A percentile compares a stretch with the other conserved stretches of the same genome.
These are phyloP conservation scores for Rhodamnia rubescens DNA, from an alignment of 345 rosid species.

Conservation along the genomic window DNA sequence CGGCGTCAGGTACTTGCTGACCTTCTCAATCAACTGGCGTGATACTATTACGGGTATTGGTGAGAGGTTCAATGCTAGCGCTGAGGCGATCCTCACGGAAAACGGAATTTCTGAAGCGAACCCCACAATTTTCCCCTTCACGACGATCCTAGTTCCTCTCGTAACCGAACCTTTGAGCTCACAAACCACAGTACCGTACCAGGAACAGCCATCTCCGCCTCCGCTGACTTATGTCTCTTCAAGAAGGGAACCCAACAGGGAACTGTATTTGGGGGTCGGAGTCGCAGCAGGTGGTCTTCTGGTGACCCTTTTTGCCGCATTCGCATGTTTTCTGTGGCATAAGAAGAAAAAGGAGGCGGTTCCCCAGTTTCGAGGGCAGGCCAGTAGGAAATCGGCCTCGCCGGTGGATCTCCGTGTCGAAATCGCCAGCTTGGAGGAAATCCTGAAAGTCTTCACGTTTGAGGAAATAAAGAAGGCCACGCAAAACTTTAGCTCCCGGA, in stretches of 20 bases:
- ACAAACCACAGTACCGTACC: slow-evolving; percentile 12
- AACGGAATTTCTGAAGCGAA: slow-evolving; percentile 19
- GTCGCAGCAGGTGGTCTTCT: slow-evolving; percentile 22
- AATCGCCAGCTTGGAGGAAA: slow-evolving; percentile 31
- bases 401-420: slow-evolving; percentile 18
- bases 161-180: slow-evolving; percentile 21
- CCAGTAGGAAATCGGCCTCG: neutral
- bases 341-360: slow-evolving; percentile 5
- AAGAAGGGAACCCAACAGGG: slow-evolving; percentile 7
- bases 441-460: slow-evolving; percentile 12
- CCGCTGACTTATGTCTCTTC: slow-evolving; percentile 7
- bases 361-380: neutral
- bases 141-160: slow-evolving; percentile 40
- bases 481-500: slow-evolving; percentile 18
- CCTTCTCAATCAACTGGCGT: slow-evolving; percentile 18
- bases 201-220: neutral
- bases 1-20: slow-evolving; percentile 28
- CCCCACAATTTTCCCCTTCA: slow-evolving; percentile 15
- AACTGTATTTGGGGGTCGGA: slow-evolving; percentile 8
- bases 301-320: slow-evolving; percentile 7
- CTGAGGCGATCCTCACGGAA: slow-evolving; percentile 13
- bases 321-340: slow-evolving; percentile 1
- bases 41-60: slow-evolving; percentile 17
- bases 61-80: slow-evolving; percentile 22
- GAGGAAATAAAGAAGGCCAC: slow-evolving; percentile 29